A percentile compares a stretch with the other conserved stretches of the same genome.
These are phyloP conservation scores for Boletus barrowsii DNA, from an alignment of 768 basidiomycete species.

Conservation along the genomic window DNA sequence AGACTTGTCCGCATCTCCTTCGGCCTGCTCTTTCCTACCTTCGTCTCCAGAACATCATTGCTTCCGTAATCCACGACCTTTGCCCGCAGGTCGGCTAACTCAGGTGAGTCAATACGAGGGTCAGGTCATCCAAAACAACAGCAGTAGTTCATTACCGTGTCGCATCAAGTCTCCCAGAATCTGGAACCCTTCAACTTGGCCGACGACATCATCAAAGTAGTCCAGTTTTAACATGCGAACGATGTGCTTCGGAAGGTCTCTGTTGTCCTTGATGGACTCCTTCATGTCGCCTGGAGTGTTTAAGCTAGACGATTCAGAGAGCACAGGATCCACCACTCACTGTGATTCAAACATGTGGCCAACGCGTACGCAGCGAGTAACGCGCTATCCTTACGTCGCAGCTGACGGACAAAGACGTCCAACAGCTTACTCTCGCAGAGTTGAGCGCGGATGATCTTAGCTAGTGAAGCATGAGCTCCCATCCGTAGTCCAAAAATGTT, in stretches of 20 bases:
- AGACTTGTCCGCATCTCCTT: slow-evolving; percentile 18
- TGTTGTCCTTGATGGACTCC: slow-evolving; percentile 1
- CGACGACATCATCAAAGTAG: slow-evolving; percentile 22
- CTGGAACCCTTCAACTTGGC: slow-evolving; percentile 20
- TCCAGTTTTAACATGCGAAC: slow-evolving; percentile 19
- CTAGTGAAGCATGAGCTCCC: slow-evolving; percentile 5
- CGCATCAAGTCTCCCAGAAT: slow-evolving; percentile 19
- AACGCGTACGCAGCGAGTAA: slow-evolving; percentile 24
- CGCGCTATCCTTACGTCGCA: slow-evolving; percentile 14
- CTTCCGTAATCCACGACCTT: slow-evolving; percentile 11
- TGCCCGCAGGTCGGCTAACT: slow-evolving; percentile 12
- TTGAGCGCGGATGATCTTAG: slow-evolving; percentile 1
- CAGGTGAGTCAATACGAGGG: neutral
- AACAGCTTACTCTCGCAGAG: slow-evolving; percentile 10
- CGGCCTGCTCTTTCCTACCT: slow-evolving; percentile 7
- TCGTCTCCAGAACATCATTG: slow-evolving; percentile 7
- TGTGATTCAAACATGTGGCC: slow-evolving; percentile 12
- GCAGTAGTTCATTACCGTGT: slow-evolving; percentile 11
- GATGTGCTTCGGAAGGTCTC: slow-evolving; percentile 11
- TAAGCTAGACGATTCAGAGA: neutral
- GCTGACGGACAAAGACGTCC: slow-evolving; percentile 12
- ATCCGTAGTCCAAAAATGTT: neutral
- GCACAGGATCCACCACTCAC: slow-evolving; percentile 8
- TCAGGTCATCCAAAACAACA: neutral
- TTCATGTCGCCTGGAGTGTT: slow-evolving; percentile 13